These are phyloP conservation scores for Fusarium denticulatum DNA, from an alignment of 2,329 filamentous ascomycete genomes.

Conservation along the genomic window DNA sequence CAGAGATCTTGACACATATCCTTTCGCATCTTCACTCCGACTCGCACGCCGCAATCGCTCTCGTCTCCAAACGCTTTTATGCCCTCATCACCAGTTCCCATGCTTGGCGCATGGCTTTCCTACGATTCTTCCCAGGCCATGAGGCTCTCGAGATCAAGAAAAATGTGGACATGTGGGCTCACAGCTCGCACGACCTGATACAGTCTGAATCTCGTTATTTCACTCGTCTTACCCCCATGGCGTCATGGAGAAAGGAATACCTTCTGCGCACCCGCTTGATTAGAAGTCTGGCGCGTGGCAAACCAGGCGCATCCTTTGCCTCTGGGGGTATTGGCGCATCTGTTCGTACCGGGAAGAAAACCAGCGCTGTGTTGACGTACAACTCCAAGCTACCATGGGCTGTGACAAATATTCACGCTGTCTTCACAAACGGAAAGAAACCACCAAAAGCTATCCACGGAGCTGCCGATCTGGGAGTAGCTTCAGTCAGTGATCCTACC, in stretches of 20 bases:
- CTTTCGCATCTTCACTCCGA: constrained; percentile 89
- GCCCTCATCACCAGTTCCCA: constrained; percentile 88
- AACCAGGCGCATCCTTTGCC: constrained; percentile 69
- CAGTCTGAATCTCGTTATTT: constrained; percentile 82
- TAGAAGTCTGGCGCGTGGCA: constrained; percentile 82
- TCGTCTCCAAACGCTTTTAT: constrained; percentile 90
- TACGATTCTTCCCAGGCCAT: constrained; percentile 86
- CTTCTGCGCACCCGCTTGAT: constrained; percentile 86
- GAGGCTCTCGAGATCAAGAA: constrained; percentile 52
- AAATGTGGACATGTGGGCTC: constrained; percentile 53
- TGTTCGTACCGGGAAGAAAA: constrained; percentile 69
- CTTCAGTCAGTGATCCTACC: constrained; percentile 83
- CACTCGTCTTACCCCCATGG: constrained; percentile 79
- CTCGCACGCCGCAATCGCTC: constrained; percentile 81
- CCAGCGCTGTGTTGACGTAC: constrained; percentile 82
- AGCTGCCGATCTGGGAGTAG: constrained; percentile 78
- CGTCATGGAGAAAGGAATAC: constrained; percentile 98
- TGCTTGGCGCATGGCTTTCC: constrained; percentile 92
- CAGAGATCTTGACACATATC: constrained; percentile 92
- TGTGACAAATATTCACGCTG: constrained; percentile 82
- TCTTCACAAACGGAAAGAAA: constrained; percentile 78
- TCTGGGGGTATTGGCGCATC: constrained; percentile 62
- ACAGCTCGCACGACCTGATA: constrained; percentile 63
- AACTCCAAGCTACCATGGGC: constrained; percentile 83
- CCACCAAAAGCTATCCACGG: constrained; percentile 85